A percentile compares a stretch with the other conserved stretches of the same genome.
Evolutionary conservation across 1,284 basidiomycete genomes (phyloP).

Genomic region (Puccinia horiana): DNA sequence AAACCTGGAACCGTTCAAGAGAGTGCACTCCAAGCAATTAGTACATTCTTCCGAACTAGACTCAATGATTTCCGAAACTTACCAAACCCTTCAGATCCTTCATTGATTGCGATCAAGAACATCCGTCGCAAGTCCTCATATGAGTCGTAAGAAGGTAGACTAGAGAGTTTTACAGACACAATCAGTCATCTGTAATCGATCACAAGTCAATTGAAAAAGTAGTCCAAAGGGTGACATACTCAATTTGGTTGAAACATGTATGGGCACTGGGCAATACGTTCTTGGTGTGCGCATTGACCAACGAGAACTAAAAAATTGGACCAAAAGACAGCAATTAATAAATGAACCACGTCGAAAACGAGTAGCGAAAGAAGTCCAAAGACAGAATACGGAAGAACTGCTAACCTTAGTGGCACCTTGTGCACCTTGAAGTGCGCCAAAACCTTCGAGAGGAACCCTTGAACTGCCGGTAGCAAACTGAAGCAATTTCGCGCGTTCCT

Average conservation of each 20-base stretch:
- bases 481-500: conserved; percentile 80
- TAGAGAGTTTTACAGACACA: conserved; percentile 60
- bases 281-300: conserved; percentile 48
- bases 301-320: conserved; percentile 19
- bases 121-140: conserved; percentile 91
- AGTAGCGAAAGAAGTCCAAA: neutral
- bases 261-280: conserved; percentile 47
- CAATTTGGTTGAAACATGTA: conserved; percentile 49
- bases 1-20: neutral
- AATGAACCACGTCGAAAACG: neutral
- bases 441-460: conserved; percentile 89
- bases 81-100: conserved; percentile 88
- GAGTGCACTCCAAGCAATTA: neutral
- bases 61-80: neutral
- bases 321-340: neutral
- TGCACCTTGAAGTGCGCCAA: conserved; percentile 47
- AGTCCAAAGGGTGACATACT: conserved; percentile 22
- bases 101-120: conserved; percentile 82
- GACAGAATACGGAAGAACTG: neutral
- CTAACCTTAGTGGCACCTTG: conserved; percentile 46
- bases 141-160: conserved; percentile 83
- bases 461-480: conserved; percentile 94
- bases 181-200: neutral
- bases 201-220: neutral
- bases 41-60: neutral